Base-by-base conservation (phyloP, 73 alveolate species). In the Strombidium stylifer region DNA sequence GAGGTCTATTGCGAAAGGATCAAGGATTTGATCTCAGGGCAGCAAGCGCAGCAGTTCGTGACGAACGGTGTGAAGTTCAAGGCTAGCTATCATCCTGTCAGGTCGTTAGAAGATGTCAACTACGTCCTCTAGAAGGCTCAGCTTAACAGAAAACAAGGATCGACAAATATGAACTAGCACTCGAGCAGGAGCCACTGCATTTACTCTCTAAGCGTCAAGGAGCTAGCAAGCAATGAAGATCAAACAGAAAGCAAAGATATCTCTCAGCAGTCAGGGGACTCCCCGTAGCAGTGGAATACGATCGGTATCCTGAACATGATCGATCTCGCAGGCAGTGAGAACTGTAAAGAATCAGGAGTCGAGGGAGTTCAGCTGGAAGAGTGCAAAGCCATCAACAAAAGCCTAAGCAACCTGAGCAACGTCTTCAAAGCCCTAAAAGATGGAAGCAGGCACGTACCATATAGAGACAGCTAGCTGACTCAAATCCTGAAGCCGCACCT, bases 391-490 rank as follows among this genome's bases (percentile, higher is more conserved):
- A 69, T 69, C 83, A 69, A 69, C 54, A 51, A 51, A 39, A 54
- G 74, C 45, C 67, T 69, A 27, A 47, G 74, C 10, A 58, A 61
- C 5, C 59, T 69, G 20, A 74, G 83, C 53, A 57, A 41, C 4
- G 83, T 69, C 52, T 54, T 69, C 35, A 58, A 48, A 58, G 75
- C 53, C 52, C 58, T 69, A 55, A 55, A 66, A 14, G 49, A 35
- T 30, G 82, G 58, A 18, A 53, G 48, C 42, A 74, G 54, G 49
- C 93, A 82, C 44, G 85, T 82, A 48, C 93, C 93, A 24, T 82
- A 62, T 73, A 56, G 93, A 66, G 81, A 82, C 42, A 56, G 77
- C 34, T 73, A 82, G 81, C 73, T 82, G 69, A 82, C 93, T 20
- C 60, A 40, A 48, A 54, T 35, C 36, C 40, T 70, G 35, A 39